Evolutionary conservation across 2,329 filamentous ascomycete genomes (phyloP), one percentile per base, ranked within the genome.

Genomic region (Clonostachys byssicola): DNA sequence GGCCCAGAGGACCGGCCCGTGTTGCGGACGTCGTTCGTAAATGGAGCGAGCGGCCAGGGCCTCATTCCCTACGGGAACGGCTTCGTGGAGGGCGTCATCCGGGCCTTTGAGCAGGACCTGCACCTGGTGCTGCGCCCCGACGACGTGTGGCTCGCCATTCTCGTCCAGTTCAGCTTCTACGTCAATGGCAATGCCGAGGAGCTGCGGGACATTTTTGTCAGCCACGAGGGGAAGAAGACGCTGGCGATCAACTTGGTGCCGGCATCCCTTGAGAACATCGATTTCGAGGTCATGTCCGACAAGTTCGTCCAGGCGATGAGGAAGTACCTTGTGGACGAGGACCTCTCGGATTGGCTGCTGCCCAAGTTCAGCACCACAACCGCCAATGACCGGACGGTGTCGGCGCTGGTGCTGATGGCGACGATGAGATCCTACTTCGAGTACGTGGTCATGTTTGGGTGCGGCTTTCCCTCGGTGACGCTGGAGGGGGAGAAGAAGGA

Each of bases 391-490:
- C 54, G 54, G 8, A 58, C 69, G 1, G 63, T 71, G 2, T 70
- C 72, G 0, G 60, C 69, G 1, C 60, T 80, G 3, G 42, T 77
- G 2, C 72, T 81, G 62, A 79, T 81, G 74, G 73, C 70, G 3
- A 59, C 68, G 0, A 58, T 78, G 62, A 68, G 77, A 52, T 63
- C 69, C n/a, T 80, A 77, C 51, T 80, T 79, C 49, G 47, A 42
- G 1, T 74, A 68, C 51, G 47, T 5, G 1, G 52, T 53, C 12
- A 12, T 13, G 12, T 42, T n/a, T 1, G 48, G 64, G 0, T 80
- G 76, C 50, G 77, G 77, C 0, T 61, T 81, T 2, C 78, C 78
- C 0, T 70, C 67, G 0, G 73, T 80, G 1, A 80, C 76, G 0
- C 58, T 81, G 3, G 62, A 74, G 0, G 77, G 78, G 2, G 64